Base-by-base conservation (phyloP, 208 protist genomes). In the Leishmania arabica region DNA sequence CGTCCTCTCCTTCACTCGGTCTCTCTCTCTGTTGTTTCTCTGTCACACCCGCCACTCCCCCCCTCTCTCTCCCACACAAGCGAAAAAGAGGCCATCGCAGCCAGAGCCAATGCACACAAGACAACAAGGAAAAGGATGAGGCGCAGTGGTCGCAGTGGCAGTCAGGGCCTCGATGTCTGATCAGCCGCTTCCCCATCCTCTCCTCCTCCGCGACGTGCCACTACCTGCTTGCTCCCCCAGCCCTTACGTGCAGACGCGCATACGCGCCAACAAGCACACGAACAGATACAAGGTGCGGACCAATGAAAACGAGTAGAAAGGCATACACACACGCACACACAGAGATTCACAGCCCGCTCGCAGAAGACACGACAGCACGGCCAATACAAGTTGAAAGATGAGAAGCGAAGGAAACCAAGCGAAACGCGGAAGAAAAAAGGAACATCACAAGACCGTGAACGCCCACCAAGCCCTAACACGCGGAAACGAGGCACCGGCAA, bases 301-400 rank as follows among this genome's bases (percentile, higher is more conserved):
- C 2, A 31, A 2, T 0, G 31, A 5, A 31, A 66, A 66, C 6
- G 56, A 0, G 17, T 54, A 24, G 56, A 24, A 13, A 62, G 24
- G 8, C 24, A 24, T 62, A 37, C 60, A 37, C 2, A 17, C 56
- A 49, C 45, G 2, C 45, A 11, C 45, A 11, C 5, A 45, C 5
- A 45, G 37, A 40, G 42, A 60, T 60, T 60, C 54, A 60, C 56
- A 31, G n/a, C 2, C 70, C 40, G 9, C 70, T 69, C 64, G 27
- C 40, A 75, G 66, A 79, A 27, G 31, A 64, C 17, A 31, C 5
- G 65, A 79, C 5, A 56, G 17, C 60, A 31, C 56, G n/a, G 11
- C 19, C 71, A 58, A 79, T 31, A 40, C 40, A 42, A 66, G 40
- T 47, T 37, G 62, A 31, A 79, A 65, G 64, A 84, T 66, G 77